Evolutionary conservation across 768 basidiomycete species (phyloP), one percentile per base, ranked within the genome.

Genomic region (Mycena maculata): DNA sequence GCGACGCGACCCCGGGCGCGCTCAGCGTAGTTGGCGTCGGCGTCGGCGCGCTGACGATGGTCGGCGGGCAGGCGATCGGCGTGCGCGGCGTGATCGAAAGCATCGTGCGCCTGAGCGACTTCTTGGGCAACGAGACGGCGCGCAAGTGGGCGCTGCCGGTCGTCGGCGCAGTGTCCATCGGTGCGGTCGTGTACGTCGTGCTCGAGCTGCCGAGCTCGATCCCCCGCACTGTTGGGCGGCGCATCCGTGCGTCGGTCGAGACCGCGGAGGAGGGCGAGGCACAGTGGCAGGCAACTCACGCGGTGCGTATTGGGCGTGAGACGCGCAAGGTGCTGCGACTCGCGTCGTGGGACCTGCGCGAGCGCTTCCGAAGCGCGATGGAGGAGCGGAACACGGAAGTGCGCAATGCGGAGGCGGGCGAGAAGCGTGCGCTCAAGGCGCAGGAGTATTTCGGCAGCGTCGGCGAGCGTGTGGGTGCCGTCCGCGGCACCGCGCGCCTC

Each of bases 261-360:
- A 84, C 83, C 31, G 81, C 77, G 25, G 79, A 82, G 22, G 85
- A 85, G 25, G 79, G 82, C 36, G 86, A 87, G 50, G 83, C 88
- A 56, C 77, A 82, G 31, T 95, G 90, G 73, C 85, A 91, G 31
- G 87, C 90, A 61, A 83, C 80, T 2, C 91, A 98, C 74, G 85
- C 87, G 2, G 84, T 82, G 45, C 84, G 97, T 23, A 85, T 98
- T 42, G 82, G 88, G 57, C 84, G 89, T 39, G 97, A 99, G 85
- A 93, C 95, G 25, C 87, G 97, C 72, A 98, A 98, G 82, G 97
- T 99, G 49, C 81, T 99, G 65, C 85, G 96, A 52, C 78, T 95
- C 31, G 96, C 93, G 22, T 90, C 92, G 23, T 98, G 94, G 94
- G 96, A 98, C 77, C 75, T 96, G 66, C 86, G 86, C 71, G 92